These are phyloP conservation scores for Myriangium duriaei DNA, from an alignment of 2,329 filamentous ascomycete species.

Conservation along the genomic window DNA sequence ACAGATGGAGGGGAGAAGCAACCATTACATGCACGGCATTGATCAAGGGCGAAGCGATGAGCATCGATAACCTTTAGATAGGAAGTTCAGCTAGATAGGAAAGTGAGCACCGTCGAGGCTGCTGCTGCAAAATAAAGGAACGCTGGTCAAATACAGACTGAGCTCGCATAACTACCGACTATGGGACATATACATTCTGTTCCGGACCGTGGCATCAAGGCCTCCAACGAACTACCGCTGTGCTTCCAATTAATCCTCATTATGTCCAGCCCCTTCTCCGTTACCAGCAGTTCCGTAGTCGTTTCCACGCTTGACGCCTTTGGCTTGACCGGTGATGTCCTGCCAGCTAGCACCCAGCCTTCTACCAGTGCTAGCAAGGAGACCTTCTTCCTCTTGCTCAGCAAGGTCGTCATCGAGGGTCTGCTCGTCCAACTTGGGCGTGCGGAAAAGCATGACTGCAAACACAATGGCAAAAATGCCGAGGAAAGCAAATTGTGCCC, in stretches of 20 bases:
- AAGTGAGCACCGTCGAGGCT: too few relatives aligned
- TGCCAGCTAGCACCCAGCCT: conserved; percentile 81
- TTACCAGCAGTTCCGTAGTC: conserved; percentile 16
- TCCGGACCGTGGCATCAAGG: too few relatives aligned
- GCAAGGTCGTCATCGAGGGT: conserved; percentile 82
- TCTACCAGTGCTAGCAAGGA: conserved; percentile 70
- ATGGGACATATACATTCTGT: too few relatives aligned
- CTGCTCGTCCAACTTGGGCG: conserved; percentile 62
- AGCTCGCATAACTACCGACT: too few relatives aligned
- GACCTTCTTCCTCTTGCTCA: conserved; percentile 83
- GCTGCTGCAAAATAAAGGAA: too few relatives aligned
- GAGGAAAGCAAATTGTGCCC: conserved; percentile 89
- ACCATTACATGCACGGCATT: background rate
- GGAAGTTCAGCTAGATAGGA: background rate
- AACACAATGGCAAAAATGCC: conserved; percentile 70
- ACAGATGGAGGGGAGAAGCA: too few relatives aligned
- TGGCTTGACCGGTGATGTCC: conserved; percentile 57
- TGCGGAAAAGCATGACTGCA: conserved; percentile 63
- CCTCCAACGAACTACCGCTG: too few relatives aligned
- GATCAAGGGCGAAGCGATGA: too few relatives aligned
- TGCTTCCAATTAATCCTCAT: too few relatives aligned
- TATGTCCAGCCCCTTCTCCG: conserved; percentile 1
- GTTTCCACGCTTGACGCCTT: conserved; percentile 22
- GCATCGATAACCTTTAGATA: too few relatives aligned
- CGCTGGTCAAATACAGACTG: too few relatives aligned